Evolutionary conservation across 2,329 filamentous ascomycete species (phyloP).

Genomic region (Calonectria multiphialidica): DNA sequence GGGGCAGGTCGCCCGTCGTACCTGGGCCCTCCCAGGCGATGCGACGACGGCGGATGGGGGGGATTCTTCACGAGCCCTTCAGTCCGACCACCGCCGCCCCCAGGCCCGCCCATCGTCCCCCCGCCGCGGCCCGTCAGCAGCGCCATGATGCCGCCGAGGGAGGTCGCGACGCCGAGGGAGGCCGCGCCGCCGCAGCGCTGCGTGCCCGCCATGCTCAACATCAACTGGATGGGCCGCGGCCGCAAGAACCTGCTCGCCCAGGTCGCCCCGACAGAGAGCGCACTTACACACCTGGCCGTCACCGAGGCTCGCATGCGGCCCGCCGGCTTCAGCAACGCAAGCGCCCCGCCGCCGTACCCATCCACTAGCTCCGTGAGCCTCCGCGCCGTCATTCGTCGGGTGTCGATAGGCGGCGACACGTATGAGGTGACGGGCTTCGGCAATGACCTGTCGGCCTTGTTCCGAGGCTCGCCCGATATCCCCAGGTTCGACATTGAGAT

Average conservation of each 20-base stretch:
- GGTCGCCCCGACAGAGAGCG: slow-evolving; percentile 50
- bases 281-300: slow-evolving; percentile 34
- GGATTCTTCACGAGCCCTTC: not conserved
- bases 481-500: slow-evolving; percentile 41
- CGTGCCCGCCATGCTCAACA: slow-evolving; percentile 41
- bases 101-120: not conserved
- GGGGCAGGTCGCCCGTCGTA: slow-evolving; percentile 5
- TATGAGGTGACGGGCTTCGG: slow-evolving; percentile 43
- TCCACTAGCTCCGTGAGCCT: slow-evolving; percentile 12
- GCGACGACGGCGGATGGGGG: not conserved
- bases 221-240: slow-evolving; percentile 45
- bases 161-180: not conserved
- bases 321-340: slow-evolving; percentile 22
- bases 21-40: not conserved
- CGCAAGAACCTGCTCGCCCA: slow-evolving; percentile 46
- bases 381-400: slow-evolving; percentile 33
- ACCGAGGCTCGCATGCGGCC: slow-evolving; percentile 35
- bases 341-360: slow-evolving; percentile 14
- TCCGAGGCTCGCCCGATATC: slow-evolving; percentile 29
- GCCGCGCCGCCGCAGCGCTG: not conserved
- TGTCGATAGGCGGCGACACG: slow-evolving; percentile 36
- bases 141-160: not conserved
- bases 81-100: slow-evolving; percentile 11
- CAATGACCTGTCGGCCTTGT: slow-evolving; percentile 42
- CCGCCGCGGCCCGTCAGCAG: not conserved